Evolutionary conservation across 495 filamentous ascomycete genomes (phyloP), one percentile per base, ranked within the genome.

Genomic region (Xylaria cubensis): DNA sequence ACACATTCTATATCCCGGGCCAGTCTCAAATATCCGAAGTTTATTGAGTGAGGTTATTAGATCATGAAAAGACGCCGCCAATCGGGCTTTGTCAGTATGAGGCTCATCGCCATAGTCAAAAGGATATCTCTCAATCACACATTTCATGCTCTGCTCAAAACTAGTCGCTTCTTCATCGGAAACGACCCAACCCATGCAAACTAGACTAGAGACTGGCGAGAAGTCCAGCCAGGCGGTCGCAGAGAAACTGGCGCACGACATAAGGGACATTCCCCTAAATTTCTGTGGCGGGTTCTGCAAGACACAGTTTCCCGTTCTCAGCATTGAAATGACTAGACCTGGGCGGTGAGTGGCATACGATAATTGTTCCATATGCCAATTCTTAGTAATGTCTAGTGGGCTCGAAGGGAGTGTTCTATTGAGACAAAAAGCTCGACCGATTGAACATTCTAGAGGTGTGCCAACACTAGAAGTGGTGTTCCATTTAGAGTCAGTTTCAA

Each of bases 371-470:
- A 36, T 6, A 36, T 36, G 32, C 34, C 1, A 36, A 6, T 6
- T 4, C 34, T 6, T 36, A 6, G 4, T 6, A 36, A 36, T 3
- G 0, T 36, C 34, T 6, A 36, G 34, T 36, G 34, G 34, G 0
- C 4, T 6, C 34, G 4, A 36, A 36, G 34, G 34, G 34, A 36
- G 34, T 36, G 34, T 6, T 0, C 4, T 36, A 6, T 3, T 6
- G 34, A 36, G 34, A 36, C 34, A 36, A 36, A 36, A 64, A 29
- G 12, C 10, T 46, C 61, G 19, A 8, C 19, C 41, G 41, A 64
- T 64, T 39, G 61, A 64, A n/a, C 36, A 64, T 26, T 64, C 61
- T 29, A 64, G 21, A 3, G 61, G 61, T 19, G n/a, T 17, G 41
- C 61, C 61, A 26, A 64, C 3, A 2, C n/a, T 19, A 4, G 39